These are phyloP conservation scores for Tillandsia fasciculata DNA, from an alignment of 176 grass and related monocot genomes.

Conservation along the genomic window DNA sequence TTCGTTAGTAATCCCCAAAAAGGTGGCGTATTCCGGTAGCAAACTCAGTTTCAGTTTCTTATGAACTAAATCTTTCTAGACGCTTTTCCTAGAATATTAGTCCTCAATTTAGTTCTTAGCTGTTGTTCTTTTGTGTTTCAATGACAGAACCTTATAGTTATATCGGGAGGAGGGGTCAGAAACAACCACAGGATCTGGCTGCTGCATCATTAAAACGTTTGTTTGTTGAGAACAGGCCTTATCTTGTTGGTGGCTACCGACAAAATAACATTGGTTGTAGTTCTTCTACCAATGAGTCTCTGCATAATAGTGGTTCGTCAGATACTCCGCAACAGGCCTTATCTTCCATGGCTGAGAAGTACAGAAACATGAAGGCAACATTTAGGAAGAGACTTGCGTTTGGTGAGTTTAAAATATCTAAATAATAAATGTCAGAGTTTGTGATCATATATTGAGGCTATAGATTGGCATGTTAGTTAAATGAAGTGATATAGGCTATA, in stretches of 20 bases:
- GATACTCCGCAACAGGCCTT: slow-evolving; percentile 59
- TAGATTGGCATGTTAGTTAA: not conserved
- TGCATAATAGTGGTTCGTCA: slow-evolving; percentile 30
- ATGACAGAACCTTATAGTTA: slow-evolving; percentile 80
- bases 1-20: too few species aligned
- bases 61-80: not conserved
- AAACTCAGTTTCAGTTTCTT: not conserved
- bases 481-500: not conserved
- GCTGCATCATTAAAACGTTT: slow-evolving; percentile 86
- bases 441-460: slow-evolving; percentile 8
- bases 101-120: slow-evolving; percentile 2
- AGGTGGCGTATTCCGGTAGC: too few species aligned
- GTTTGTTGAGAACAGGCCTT: slow-evolving; percentile 82
- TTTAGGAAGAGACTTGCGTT: slow-evolving; percentile 88
- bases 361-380: slow-evolving; percentile 71
- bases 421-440: slow-evolving; percentile 6
- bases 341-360: slow-evolving; percentile 91
- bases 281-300: slow-evolving; percentile 34
- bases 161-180: slow-evolving; percentile 73
- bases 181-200: slow-evolving; percentile 80
- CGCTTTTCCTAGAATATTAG: not conserved
- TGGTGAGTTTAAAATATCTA: slow-evolving; percentile 45
- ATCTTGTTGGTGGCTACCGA: slow-evolving; percentile 78
- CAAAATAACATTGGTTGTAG: slow-evolving; percentile 53
- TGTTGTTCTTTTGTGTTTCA: slow-evolving; percentile 20